These are phyloP conservation scores for Ramularia collo-cygni DNA, from an alignment of 2,329 filamentous ascomycete species.

Conservation along the genomic window DNA sequence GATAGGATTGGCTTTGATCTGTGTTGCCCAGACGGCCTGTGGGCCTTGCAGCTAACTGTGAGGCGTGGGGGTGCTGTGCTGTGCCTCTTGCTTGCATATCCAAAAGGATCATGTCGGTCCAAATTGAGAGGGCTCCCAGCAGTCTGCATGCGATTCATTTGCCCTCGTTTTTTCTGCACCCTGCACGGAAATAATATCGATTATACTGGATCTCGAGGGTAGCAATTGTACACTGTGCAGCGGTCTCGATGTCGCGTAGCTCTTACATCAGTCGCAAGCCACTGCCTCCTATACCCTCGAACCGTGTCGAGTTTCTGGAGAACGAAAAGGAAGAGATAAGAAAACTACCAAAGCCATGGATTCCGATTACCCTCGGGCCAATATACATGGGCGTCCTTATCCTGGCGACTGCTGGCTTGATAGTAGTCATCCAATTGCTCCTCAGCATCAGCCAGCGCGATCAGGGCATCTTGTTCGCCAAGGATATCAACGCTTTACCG, in stretches of 20 bases:
- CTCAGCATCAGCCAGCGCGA: slow-evolving; percentile 35
- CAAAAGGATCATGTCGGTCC: too few species aligned
- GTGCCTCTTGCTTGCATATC: too few species aligned
- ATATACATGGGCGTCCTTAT: slow-evolving; percentile 36
- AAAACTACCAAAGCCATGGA: slow-evolving; percentile 28
- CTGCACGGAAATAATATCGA: too few species aligned
- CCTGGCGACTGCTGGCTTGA: slow-evolving; percentile 28
- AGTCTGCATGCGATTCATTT: too few species aligned
- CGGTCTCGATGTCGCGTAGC: background rate
- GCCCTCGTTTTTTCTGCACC: too few species aligned
- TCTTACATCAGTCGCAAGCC: background rate
- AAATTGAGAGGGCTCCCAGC: too few species aligned
- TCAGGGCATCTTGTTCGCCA: slow-evolving; percentile 39
- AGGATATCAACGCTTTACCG: slow-evolving; percentile 34
- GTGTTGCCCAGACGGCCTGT: too few species aligned
- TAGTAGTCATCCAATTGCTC: slow-evolving; percentile 41
- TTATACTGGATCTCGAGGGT: too few species aligned
- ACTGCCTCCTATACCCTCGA: background rate
- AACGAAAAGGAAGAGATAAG: background rate
- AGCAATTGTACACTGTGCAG: too few species aligned
- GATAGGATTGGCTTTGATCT: too few species aligned
- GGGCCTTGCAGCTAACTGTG: too few species aligned
- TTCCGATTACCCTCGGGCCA: slow-evolving; percentile 31
- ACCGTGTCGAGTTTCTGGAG: background rate
- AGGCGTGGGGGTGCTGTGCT: too few species aligned